These are phyloP conservation scores for Wickerhamomyces rabaulensis DNA, from an alignment of 805 yeast genomes.

Conservation along the genomic window DNA sequence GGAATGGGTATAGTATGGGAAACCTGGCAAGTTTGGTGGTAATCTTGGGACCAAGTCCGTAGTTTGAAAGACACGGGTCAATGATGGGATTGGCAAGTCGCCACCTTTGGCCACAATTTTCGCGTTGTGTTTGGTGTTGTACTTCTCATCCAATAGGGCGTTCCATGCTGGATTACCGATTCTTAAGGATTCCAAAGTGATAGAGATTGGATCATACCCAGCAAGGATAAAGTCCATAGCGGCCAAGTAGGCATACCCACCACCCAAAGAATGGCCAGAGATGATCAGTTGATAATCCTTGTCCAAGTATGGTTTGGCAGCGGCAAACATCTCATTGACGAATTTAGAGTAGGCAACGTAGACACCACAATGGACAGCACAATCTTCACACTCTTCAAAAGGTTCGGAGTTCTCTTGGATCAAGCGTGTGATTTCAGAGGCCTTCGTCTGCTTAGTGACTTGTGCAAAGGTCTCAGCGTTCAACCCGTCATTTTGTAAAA, in stretches of 20 bases:
- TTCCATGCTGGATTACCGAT: slow-evolving; percentile 52
- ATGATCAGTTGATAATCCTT: slow-evolving; percentile 48
- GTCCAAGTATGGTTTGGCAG: slow-evolving; percentile 27
- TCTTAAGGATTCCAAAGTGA: slow-evolving; percentile 64
- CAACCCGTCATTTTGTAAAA: slow-evolving; percentile 9
- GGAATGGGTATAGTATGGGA: slow-evolving; percentile 24
- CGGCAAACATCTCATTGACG: slow-evolving; percentile 30
- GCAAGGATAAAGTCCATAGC: slow-evolving; percentile 55
- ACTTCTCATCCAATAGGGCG: slow-evolving; percentile 46
- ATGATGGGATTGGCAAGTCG: slow-evolving; percentile 23
- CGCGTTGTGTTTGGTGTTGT: slow-evolving; percentile 33
- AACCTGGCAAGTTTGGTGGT: slow-evolving; percentile 42
- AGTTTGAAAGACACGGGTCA: slow-evolving; percentile 50
- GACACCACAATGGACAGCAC: slow-evolving; percentile 65
- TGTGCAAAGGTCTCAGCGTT: neutral
- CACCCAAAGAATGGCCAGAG: slow-evolving; percentile 77
- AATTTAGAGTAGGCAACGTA: slow-evolving; percentile 39
- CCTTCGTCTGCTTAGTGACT: neutral
- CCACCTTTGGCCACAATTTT: slow-evolving; percentile 28
- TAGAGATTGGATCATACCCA: slow-evolving; percentile 49
- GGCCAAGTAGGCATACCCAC: slow-evolving; percentile 57
- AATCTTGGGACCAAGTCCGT: slow-evolving; percentile 55
- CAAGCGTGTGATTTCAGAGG: neutral
- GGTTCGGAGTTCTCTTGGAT: neutral
- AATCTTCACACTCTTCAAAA: slow-evolving; percentile 36